Conservation (phyloP, 73 alveolate species). For the Paramecium sexaurelia region DNA sequence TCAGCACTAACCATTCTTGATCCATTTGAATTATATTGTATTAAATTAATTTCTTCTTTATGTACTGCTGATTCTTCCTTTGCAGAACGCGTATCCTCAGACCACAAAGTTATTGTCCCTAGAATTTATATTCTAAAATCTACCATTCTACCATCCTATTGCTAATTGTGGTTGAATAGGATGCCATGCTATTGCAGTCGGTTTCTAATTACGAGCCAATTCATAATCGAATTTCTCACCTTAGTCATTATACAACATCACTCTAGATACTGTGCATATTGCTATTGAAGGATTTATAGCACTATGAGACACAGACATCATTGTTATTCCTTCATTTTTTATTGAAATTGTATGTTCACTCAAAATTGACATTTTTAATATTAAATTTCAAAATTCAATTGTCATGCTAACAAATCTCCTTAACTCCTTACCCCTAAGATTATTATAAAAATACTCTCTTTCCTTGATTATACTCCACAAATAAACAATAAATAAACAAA, state of each 20-base stretch:
- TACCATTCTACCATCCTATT: conserved; percentile 96
- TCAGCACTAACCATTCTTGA: conserved; percentile 98
- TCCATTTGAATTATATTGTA: conserved; percentile 90
- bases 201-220: conserved; percentile 78
- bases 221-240: conserved; percentile 87
- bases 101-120: conserved; percentile 90
- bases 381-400: neutral
- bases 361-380: neutral
- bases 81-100: conserved; percentile 88
- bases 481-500: no score
- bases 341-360: neutral
- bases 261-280: conserved; percentile 40
- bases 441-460: no score
- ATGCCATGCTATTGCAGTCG: conserved; percentile 94
- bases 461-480: no score
- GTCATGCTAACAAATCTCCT: neutral
- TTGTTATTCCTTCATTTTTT: conserved; percentile 34
- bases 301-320: conserved; percentile 61
- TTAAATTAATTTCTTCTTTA: conserved; percentile 86
- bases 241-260: conserved; percentile 85
- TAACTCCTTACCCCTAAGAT: neutral
- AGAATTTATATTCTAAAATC: neutral
- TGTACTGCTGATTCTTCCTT: conserved; percentile 95
- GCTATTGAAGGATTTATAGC: conserved; percentile 64
- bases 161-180: conserved; percentile 91